Evolutionary conservation across 768 basidiomycete genomes (phyloP), one percentile per base, ranked within the genome.

Genomic region (Pholiota microspora): DNA sequence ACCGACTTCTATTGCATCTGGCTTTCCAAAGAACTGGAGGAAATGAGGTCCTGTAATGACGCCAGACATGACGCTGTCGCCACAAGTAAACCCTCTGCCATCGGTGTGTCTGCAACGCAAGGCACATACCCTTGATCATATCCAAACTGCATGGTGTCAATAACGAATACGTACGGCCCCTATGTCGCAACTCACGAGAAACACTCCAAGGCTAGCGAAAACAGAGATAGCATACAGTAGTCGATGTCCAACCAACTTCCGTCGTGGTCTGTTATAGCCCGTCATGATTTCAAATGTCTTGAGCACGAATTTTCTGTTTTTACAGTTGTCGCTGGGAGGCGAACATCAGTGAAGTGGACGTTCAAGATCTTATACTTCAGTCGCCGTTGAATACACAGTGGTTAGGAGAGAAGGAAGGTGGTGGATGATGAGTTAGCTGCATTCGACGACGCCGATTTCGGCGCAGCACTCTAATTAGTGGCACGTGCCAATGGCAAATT

Each of bases 31-130:
- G 71, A 82, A 95, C 49, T 85, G 80, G 59, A 77, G 82, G 71
- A 93, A 92, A 68, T 92, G 80, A n/a, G 88, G 88, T 0, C 88
- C 88, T 23, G 87, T 97, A 69, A 97, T 94, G 59, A 97, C 85
- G 27, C 94, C 93, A 59, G 86, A 88, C 87, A 92, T 92, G 67
- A 92, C 90, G 55, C 90, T 92, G 64, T 9, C 40, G 7, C 6
- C 16, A n/a, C n/a, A n/a, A n/a, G n/a, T n/a, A n/a, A n/a, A n/a
- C n/a, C n/a, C n/a, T n/a, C n/a, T 2, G 34, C 25, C 24, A 24
- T 34, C 28, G 49, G 51, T 45, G 54, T 31, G 40, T 16, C 18
- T 42, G 29, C 34, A 12, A 27, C 24, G 16, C 10, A 18, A 45
- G 15, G 48, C 24, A 34, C 70, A 46, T 64, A 90, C 89, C 89